Conservation (phyloP, 768 basidiomycete species). For the Lactarius akahatsu region DNA sequence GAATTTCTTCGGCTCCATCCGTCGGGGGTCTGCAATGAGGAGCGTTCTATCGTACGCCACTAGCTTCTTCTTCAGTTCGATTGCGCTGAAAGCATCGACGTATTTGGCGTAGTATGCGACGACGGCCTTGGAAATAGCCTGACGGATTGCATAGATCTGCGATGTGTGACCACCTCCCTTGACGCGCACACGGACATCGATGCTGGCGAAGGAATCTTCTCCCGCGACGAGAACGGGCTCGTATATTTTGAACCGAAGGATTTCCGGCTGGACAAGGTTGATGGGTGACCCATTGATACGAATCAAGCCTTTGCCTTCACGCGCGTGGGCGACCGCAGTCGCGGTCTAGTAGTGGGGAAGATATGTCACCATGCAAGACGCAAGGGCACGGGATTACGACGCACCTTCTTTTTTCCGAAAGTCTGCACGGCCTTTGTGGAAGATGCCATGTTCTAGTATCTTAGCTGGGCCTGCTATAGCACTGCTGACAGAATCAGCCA, state of each 20-base stretch:
- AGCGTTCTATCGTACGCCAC: slow-evolving; percentile 92
- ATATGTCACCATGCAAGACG: slow-evolving; percentile 1
- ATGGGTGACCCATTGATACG: slow-evolving; percentile 97
- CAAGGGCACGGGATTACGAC: slow-evolving; percentile 32
- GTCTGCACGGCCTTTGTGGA: slow-evolving; percentile 90
- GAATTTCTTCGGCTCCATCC: slow-evolving; percentile 99
- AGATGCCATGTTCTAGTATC: slow-evolving; percentile 61
- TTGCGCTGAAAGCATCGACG: slow-evolving; percentile 93
- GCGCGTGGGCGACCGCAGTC: slow-evolving; percentile 95
- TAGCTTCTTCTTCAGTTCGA: slow-evolving; percentile 98
- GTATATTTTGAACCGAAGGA: slow-evolving; percentile 97
- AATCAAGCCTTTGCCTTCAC: slow-evolving; percentile 94
- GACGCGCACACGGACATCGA: slow-evolving; percentile 97
- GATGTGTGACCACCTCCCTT: slow-evolving; percentile 99
- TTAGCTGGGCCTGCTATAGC: slow-evolving; percentile 29
- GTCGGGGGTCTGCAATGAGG: slow-evolving; percentile 90
- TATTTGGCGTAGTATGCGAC: slow-evolving; percentile 99
- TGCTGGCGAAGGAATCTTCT: slow-evolving; percentile 78
- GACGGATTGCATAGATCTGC: slow-evolving; percentile 97
- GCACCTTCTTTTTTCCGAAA: slow-evolving; percentile 99
- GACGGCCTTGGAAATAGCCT: slow-evolving; percentile 96
- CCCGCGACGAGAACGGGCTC: slow-evolving; percentile 94
- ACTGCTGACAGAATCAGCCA: slow-evolving; percentile 27
- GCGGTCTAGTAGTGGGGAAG: slow-evolving; percentile 64
- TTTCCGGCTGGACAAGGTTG: slow-evolving; percentile 91